A percentile compares a stretch with the other conserved stretches of the same genome.
phyloP scores from a whole-genome alignment of 1,139 yeast species.

The Citeromyces siamensis region DNA sequence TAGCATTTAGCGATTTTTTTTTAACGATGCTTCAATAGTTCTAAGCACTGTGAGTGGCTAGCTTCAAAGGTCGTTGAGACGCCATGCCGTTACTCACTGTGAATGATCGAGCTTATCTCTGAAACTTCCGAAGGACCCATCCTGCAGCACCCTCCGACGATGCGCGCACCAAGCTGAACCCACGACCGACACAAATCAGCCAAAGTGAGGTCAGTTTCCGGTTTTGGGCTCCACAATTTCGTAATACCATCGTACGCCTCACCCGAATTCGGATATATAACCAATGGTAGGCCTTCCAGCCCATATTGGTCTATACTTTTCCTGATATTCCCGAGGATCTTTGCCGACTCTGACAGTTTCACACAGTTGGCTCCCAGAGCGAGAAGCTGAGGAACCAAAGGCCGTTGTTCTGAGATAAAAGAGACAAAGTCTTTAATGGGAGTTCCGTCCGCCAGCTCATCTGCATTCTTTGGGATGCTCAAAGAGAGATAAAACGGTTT shows the following conservation, averaged over 20 bases:
- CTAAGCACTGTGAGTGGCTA: too few species aligned
- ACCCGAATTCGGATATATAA: constrained; percentile 48
- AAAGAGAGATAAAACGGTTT: constrained; percentile 21
- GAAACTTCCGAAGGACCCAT: constrained; percentile 34
- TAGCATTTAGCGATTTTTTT: too few species aligned
- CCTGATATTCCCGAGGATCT: constrained; percentile 16
- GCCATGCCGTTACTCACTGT: constrained; percentile 2
- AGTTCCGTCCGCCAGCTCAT: constrained; percentile 28
- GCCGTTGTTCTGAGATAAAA: constrained; percentile 8
- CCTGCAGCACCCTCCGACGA: constrained; percentile 51
- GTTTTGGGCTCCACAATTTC: constrained; percentile 20
- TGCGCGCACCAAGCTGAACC: constrained; percentile 20
- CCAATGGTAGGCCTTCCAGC: constrained; percentile 16
- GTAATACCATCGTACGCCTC: constrained; percentile 28
- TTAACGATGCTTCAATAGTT: too few species aligned
- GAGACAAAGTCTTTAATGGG: constrained; percentile 13
- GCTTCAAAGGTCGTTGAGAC: background rate
- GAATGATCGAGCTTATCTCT: constrained; percentile 4
- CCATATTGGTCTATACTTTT: constrained; percentile 6
- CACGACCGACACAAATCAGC: constrained; percentile 20
- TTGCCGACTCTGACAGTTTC: constrained; percentile 17
- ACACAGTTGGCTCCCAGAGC: constrained; percentile 34
- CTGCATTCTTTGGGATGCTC: constrained; percentile 17
- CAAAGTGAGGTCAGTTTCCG: constrained; percentile 7
- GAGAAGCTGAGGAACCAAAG: constrained; percentile 10